Conservation (phyloP, 176 grass and related monocot genomes). For the Aegilops longissima region DNA sequence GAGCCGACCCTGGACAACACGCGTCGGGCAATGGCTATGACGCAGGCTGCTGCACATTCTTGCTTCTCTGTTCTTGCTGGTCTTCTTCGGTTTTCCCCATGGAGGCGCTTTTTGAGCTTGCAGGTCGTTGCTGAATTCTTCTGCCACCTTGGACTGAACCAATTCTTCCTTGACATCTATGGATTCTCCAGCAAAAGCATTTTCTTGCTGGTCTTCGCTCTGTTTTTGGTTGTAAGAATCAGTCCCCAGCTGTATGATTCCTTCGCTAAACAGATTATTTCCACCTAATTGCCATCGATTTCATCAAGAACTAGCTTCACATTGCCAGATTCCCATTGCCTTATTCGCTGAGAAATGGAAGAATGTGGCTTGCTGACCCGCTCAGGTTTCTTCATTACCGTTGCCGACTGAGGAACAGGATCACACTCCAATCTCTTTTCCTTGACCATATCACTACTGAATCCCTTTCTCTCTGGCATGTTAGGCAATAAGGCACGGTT, state of each 20-base stretch:
- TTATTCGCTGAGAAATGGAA: constrained; percentile 30
- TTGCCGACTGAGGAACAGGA: not conserved
- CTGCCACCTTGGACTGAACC: not conserved
- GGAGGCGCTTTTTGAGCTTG: no score
- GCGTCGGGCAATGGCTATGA: no score
- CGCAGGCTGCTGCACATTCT: no score
- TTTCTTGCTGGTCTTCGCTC: not conserved
- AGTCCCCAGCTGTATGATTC: not conserved
- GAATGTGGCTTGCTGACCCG: not conserved
- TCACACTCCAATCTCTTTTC: constrained; percentile 46
- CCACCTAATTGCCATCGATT: not conserved
- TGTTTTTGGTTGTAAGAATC: not conserved
- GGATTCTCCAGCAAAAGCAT: not conserved
- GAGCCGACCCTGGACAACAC: constrained; percentile 45
- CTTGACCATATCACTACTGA: not conserved
- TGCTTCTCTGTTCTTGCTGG: no score
- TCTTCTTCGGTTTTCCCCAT: no score
- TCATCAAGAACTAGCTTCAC: constrained; percentile 17
- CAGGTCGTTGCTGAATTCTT: not conserved
- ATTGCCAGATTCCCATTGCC: constrained; percentile 39
- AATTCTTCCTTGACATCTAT: constrained; percentile 35
- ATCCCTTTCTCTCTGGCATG: not conserved
- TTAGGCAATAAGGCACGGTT: no score
- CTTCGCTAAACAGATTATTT: constrained; percentile 21
- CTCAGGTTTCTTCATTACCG: constrained; percentile 31